phyloP scores from a whole-genome alignment of 208 protist species.

The Acanthamoeba healyi region DNA sequence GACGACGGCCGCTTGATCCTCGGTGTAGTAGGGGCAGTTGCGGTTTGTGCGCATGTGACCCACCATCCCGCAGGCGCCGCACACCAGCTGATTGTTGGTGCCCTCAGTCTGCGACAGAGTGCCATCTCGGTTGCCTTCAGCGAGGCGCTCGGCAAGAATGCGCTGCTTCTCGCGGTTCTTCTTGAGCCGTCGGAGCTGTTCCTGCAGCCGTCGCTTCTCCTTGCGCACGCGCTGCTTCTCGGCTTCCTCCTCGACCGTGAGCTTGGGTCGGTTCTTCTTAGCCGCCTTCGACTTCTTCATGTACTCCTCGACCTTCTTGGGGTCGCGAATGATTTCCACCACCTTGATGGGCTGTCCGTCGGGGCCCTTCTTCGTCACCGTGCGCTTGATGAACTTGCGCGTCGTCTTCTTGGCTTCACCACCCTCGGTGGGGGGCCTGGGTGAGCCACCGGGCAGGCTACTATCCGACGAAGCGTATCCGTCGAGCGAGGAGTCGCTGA shows the following conservation, averaged over 20 bases:
- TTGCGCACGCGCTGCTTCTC: slow-evolving; percentile 65
- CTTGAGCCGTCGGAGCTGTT: slow-evolving; percentile 66
- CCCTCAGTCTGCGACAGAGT: slow-evolving; percentile 14
- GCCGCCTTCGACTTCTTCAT: slow-evolving; percentile 70
- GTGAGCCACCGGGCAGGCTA: not conserved
- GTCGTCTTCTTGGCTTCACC: slow-evolving; percentile 6
- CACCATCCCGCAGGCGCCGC: slow-evolving; percentile 72
- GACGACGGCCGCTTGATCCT: not conserved
- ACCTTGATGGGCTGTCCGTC: slow-evolving; percentile 78
- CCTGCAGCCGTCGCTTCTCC: slow-evolving; percentile 77
- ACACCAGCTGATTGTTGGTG: slow-evolving; percentile 35
- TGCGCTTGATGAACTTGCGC: slow-evolving; percentile 72
- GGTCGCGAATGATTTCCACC: slow-evolving; percentile 83
- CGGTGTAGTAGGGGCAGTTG: slow-evolving; percentile 73
- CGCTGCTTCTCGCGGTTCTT: slow-evolving; percentile 72
- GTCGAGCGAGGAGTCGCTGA: not conserved
- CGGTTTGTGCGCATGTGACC: slow-evolving; percentile 80
- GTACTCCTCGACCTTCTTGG: slow-evolving; percentile 74
- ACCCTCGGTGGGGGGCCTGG: not conserved
- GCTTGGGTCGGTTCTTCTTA: slow-evolving; percentile 60
- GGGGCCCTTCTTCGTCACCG: slow-evolving; percentile 74
- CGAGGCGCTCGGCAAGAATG: slow-evolving; percentile 32
- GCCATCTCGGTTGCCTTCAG: slow-evolving; percentile 42
- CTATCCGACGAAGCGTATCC: not conserved
- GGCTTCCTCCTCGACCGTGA: slow-evolving; percentile 78